Base-by-base conservation (phyloP, 2,329 filamentous ascomycete species). In the Phyllosticta paracitricarpa region DNA sequence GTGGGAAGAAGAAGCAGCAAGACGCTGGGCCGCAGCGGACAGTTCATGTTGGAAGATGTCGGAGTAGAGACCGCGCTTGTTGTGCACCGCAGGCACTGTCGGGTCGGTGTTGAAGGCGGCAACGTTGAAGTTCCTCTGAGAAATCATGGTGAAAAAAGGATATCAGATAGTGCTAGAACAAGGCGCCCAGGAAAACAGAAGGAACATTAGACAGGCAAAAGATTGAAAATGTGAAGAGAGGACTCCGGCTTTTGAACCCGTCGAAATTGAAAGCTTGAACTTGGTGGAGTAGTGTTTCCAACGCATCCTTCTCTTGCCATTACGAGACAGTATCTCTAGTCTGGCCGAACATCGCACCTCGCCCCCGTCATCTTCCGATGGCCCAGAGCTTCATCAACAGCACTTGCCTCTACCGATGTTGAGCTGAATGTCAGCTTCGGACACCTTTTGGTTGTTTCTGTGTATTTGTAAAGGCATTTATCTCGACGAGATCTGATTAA, bases 81-180 rank as follows among this genome's bases (percentile, higher is more conserved):
- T 60, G 40, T 35, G 58, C 28, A 72, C 68, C 25, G 59, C 59
- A 2, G 69, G 66, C 22, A 72, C 69, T 4, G 69, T 70, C 8
- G 64, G 62, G 58, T 73, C 70, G 26, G 70, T 64, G 56, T 73
- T 72, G 57, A 73, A 66, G 63, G 71, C 68, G n/a, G 66, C 67
- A 57, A 67, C 67, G 17, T 63, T 64, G 53, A 68, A 57, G 19
- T 33, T 65, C 24, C 51, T 53, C 7, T 35, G 33, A 14, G 33
- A 22, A 40, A 54, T 40, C 58, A 60, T 33, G 48, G 19, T 52
- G 9, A 48, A 48, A 7, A n/a, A 48, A 48, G 12, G 40, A n/a
- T 48, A 19, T 48, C 40, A 48, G 40, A 48, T 17, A 2, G 17
- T 48, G 40, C 40, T 48, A 17, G 14, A 48, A 48, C 17, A n/a